These are phyloP conservation scores for Globisporangium mamillatum DNA, from an alignment of 352 stramenopile genomes.

Conservation along the genomic window DNA sequence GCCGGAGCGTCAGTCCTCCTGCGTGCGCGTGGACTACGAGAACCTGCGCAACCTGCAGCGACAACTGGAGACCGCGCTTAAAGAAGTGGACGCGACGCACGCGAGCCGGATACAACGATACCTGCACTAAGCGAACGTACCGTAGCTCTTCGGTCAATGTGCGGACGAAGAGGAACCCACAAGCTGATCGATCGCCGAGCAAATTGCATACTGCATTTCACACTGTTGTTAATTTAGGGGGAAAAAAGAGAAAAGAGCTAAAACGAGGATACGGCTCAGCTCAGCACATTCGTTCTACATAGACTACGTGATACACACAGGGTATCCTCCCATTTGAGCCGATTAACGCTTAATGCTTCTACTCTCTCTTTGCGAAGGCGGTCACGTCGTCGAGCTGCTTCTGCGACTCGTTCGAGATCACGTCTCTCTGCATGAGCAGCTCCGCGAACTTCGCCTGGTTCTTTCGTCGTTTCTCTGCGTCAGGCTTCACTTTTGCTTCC, in stretches of 20 bases:
- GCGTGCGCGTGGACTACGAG: slow-evolving; percentile 60
- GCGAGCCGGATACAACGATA: slow-evolving; percentile 74
- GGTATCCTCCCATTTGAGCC: background rate
- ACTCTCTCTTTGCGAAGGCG: slow-evolving; percentile 52
- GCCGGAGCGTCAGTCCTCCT: slow-evolving; percentile 34
- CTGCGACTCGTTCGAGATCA: slow-evolving; percentile 57
- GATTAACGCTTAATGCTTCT: background rate
- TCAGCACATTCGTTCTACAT: background rate
- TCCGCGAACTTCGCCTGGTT: slow-evolving; percentile 75
- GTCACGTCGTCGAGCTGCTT: slow-evolving; percentile 78
- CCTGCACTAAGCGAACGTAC: slow-evolving; percentile 34
- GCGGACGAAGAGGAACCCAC: background rate
- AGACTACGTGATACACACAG: background rate
- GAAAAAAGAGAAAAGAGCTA: background rate
- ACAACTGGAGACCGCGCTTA: slow-evolving; percentile 62
- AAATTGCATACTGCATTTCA: background rate
- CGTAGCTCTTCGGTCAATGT: slow-evolving; percentile 9
- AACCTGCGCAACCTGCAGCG: slow-evolving; percentile 62
- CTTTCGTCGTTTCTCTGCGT: slow-evolving; percentile 55
- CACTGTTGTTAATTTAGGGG: background rate
- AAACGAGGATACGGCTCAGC: background rate
- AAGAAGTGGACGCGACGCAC: slow-evolving; percentile 67
- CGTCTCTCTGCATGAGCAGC: slow-evolving; percentile 54
- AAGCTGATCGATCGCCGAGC: background rate
- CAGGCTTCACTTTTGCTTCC: slow-evolving; percentile 68